A percentile compares a stretch with the other conserved stretches of the same genome.
These are phyloP conservation scores for Bisporella sp. DNA, from an alignment of 2,329 filamentous ascomycete species.

Conservation along the genomic window DNA sequence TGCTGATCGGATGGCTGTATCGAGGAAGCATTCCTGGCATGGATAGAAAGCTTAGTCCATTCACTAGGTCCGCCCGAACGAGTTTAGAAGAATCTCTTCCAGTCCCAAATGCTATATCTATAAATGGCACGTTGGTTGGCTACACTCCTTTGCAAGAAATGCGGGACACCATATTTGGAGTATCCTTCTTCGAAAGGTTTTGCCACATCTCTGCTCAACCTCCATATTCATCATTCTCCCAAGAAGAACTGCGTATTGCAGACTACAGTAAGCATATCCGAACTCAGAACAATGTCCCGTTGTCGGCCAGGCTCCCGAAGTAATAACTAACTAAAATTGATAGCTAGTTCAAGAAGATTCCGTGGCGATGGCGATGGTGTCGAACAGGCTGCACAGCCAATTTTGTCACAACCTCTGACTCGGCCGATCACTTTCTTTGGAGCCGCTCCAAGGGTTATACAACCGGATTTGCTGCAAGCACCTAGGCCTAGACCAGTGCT, in stretches of 20 bases:
- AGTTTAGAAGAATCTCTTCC: neutral
- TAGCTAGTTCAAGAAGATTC: neutral
- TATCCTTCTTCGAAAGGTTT: neutral
- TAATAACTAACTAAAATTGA: neutral
- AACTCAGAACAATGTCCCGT: neutral
- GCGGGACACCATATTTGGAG: neutral
- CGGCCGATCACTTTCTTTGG: neutral
- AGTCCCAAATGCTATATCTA: neutral
- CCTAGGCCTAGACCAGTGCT: no score
- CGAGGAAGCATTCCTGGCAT: constrained; percentile 7
- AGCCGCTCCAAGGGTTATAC: neutral
- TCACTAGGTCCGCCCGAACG: neutral
- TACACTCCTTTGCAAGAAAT: neutral
- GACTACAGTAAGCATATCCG: constrained; percentile 2
- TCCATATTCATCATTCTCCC: neutral
- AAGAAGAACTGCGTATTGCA: constrained; percentile 4
- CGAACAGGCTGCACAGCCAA: no score
- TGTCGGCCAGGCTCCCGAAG: no score
- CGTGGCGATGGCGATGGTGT: neutral
- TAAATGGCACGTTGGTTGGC: neutral
- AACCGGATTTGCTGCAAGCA: no score
- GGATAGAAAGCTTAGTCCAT: neutral
- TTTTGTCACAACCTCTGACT: neutral
- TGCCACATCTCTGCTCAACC: constrained; percentile 1
- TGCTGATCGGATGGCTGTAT: constrained; percentile 18